Evolutionary conservation across 805 yeast genomes (phyloP), one percentile per base, ranked within the genome.

Genomic region (Metschnikowia shivogae): DNA sequence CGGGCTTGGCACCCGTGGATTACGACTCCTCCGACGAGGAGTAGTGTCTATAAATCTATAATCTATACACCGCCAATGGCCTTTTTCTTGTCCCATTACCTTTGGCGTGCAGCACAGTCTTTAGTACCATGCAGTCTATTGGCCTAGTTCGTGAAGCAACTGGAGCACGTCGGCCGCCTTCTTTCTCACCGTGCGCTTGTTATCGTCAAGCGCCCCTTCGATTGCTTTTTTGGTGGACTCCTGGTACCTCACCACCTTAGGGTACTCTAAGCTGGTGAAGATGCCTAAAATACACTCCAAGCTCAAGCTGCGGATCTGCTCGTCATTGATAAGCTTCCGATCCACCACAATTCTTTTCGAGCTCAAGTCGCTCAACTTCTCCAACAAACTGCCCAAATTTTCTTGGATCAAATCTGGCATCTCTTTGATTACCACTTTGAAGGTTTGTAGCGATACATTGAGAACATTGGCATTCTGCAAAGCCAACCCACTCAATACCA

Each of bases 1-100:
- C 93, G 1, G 95, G 95, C 50, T 73, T 86, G 63, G 95, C 93
- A 1, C 93, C 93, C 28, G 89, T 86, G 20, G 90, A 81, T 30
- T 69, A 51, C 39, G 57, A 59, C 39, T 62, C 60, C 29, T 54
- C 59, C 13, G 63, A 60, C 33, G 58, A 56, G 14, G 61, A 57
- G 35, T 54, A 17, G 11, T 17, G 39, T 46, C 42, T 48, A 39
- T 39, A 42, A 46, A 37, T 52, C 52, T 52, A 53, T 55, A 49
- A 40, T 39, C 27, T 20, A 36, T 35, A 26, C 36, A 26, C 22
- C 38, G 34, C 33, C 45, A 36, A 39, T 38, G 32, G 24, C 34
- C 27, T 36, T 27, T 31, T 28, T 17, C 24, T 22, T 5, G 24
- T 22, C 26, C 17, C 17, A 17, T 17, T 17, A 2, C 17, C 3